A percentile compares a stretch with the other conserved stretches of the same genome.
Conservation (phyloP, 495 filamentous ascomycete species). For the Aspergillus leporis region DNA sequence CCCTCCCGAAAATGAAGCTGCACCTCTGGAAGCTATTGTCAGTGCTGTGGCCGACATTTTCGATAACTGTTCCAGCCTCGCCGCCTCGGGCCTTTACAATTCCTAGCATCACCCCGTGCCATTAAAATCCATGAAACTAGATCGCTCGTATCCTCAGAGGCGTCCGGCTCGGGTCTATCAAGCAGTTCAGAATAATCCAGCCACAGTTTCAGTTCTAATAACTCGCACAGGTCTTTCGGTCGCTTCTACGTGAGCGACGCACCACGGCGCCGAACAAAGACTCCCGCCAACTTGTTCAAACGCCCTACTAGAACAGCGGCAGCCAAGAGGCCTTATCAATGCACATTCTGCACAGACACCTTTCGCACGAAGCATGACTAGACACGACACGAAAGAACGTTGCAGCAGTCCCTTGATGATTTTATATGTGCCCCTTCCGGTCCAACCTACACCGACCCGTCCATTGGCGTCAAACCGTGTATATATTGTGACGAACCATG, state of each 20-base stretch:
- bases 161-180: slow-evolving; percentile 48
- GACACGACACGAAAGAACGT: slow-evolving; percentile 76
- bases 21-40: slow-evolving; percentile 66
- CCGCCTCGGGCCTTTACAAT: not conserved
- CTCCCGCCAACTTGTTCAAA: slow-evolving; percentile 18
- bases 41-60: slow-evolving; percentile 51
- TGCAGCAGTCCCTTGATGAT: slow-evolving; percentile 70
- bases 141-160: slow-evolving; percentile 11
- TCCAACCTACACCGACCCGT: slow-evolving; percentile 9
- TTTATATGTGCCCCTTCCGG: slow-evolving; percentile 72
- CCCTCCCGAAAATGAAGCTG: slow-evolving; percentile 75
- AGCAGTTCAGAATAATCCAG: slow-evolving; percentile 45
- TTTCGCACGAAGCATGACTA: slow-evolving; percentile 81
- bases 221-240: slow-evolving; percentile 47
- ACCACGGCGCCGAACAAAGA: slow-evolving; percentile 5
- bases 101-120: not conserved
- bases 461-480: slow-evolving; percentile 8
- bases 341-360: slow-evolving; percentile 78
- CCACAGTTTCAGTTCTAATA: slow-evolving; percentile 60
- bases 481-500: slow-evolving; percentile 20
- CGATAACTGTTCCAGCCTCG: too few relatives aligned
- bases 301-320: too few relatives aligned
- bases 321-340: slow-evolving; percentile 54
- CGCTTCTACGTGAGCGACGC: slow-evolving; percentile 33
- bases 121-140: not conserved